Evolutionary conservation across 345 rosid species (phyloP), one percentile per base, ranked within the genome.

Genomic region (Ceriops zippeliana): DNA sequence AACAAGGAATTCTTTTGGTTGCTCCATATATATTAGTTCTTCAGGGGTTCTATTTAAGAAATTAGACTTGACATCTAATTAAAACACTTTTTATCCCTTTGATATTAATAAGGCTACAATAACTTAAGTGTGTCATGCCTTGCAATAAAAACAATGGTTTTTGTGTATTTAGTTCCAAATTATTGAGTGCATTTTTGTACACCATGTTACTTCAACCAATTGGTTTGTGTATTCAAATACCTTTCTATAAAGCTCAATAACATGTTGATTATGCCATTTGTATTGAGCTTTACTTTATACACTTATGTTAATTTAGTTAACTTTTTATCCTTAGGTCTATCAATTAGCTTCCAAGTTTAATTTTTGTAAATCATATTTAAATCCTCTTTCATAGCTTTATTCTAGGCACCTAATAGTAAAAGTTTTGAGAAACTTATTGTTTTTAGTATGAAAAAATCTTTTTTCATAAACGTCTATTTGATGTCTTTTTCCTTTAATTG

Each of bases 391-490:
- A 60, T 31, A 1, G 15, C 24, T 15, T 30, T 10, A 19, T 15
- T 17, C 5, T 15, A 31, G 17, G 11, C 8, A 3, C 7, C 1
- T 2, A 38, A 1, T 2, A 1, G 1, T 34, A 34, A 34, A 6
- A 1, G 15, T 2, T 11, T 0, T 38, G 2, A 38, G 0, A 38
- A 11, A 2, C 3, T 9, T 11, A 0, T 34, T 38, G 46, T 3
- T 38, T 34, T 1, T 34, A 34, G 0, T 6, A 34, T 6, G 8
- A 1, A 1, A 38, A 38, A 1, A 21, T 53, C 20, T 2, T 53
- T 2, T 3, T n/a, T 0, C 7, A 52, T 20, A n/a, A 5, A 5
- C 3, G 1, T 52, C 0, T n/a, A 0, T n/a, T 19, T 3, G n/a
- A 19, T 24, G 24, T n/a, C 1, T 6, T 6, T 1, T 8, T 5